Percentiles rank a stretch among this genome's conserved stretches.
These are phyloP conservation scores for Aspergillus heteromorphus DNA, from an alignment of 495 filamentous ascomycete species.

Conservation along the genomic window DNA sequence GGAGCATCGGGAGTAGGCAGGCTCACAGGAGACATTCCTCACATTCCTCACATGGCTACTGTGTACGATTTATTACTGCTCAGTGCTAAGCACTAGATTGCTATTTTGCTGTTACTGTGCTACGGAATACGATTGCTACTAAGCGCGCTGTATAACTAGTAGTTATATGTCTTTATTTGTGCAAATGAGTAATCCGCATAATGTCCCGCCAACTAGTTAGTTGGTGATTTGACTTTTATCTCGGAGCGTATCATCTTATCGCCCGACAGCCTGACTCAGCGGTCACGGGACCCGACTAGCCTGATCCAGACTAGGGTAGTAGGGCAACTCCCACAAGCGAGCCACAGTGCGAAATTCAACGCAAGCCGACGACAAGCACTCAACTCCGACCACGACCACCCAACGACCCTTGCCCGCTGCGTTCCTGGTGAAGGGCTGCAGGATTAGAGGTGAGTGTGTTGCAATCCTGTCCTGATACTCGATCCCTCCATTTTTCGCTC, in stretches of 20 bases:
- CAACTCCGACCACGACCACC: slow-evolving; percentile 35
- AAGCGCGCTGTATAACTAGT: too few species aligned
- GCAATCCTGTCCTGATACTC: slow-evolving; percentile 11
- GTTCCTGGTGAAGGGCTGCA: slow-evolving; percentile 48
- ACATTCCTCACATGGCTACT: too few species aligned
- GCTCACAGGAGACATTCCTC: slow-evolving; percentile 15
- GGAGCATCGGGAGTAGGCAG: slow-evolving; percentile 22
- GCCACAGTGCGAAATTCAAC: slow-evolving; percentile 46
- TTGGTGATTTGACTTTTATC: neutral
- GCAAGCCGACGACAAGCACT: slow-evolving; percentile 35
- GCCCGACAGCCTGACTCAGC: slow-evolving; percentile 11
- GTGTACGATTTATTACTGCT: too few species aligned
- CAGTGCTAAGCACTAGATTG: too few species aligned
- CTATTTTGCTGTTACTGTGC: too few species aligned
- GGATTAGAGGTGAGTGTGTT: slow-evolving; percentile 41
- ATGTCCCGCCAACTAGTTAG: too few species aligned
- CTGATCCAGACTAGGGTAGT: slow-evolving; percentile 14
- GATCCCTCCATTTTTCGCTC: slow-evolving; percentile 4
- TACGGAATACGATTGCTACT: too few species aligned
- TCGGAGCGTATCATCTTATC: neutral
- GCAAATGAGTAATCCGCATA: too few species aligned
- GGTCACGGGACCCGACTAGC: slow-evolving; percentile 19
- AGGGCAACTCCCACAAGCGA: slow-evolving; percentile 44
- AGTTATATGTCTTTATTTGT: too few species aligned
- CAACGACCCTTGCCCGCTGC: slow-evolving; percentile 40